A percentile compares a stretch with the other conserved stretches of the same genome.
Evolutionary conservation across 495 filamentous ascomycete genomes (phyloP).

Genomic region (Neurospora discreta): DNA sequence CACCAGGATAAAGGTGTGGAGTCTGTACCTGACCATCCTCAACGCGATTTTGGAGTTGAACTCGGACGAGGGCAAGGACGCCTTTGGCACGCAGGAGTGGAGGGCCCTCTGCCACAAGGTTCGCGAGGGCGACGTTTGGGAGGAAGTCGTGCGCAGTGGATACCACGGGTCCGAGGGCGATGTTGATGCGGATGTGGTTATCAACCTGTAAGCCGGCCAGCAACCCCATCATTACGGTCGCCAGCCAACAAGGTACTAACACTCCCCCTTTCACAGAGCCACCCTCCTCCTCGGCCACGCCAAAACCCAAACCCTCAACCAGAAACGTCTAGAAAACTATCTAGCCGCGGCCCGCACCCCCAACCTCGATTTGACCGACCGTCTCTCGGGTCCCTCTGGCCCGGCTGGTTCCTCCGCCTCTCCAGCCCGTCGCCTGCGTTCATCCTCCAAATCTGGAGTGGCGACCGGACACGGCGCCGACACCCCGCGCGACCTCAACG

Average conservation of each 20-base stretch:
- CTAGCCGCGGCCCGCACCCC: constrained; percentile 66
- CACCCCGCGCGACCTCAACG: constrained; percentile 64
- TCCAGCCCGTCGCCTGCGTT: constrained; percentile 20
- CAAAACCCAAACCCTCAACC: constrained; percentile 68
- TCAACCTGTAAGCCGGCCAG: constrained; percentile 58
- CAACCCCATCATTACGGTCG: neutral
- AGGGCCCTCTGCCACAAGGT: constrained; percentile 66
- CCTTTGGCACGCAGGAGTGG: constrained; percentile 79
- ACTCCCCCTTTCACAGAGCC: constrained; percentile 38
- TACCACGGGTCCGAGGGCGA: constrained; percentile 80
- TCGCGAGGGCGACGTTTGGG: constrained; percentile 80
- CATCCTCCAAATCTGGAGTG: constrained; percentile 25
- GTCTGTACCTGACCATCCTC: constrained; percentile 84
- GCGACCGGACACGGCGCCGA: constrained; percentile 42
- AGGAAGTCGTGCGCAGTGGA: constrained; percentile 74
- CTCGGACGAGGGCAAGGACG: constrained; percentile 76
- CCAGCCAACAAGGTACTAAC: constrained; percentile 5
- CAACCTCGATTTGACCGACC: constrained; percentile 50
- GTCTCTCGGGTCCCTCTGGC: constrained; percentile 27
- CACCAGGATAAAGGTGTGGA: constrained; percentile 91
- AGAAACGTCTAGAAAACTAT: constrained; percentile 81
- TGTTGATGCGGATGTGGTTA: constrained; percentile 90
- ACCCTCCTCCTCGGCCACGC: constrained; percentile 82
- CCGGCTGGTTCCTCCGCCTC: neutral
- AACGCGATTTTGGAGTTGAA: constrained; percentile 84